These are phyloP conservation scores for Zygosaccharomyces pseudobailii DNA, from an alignment of 1,139 yeast genomes.

Conservation along the genomic window DNA sequence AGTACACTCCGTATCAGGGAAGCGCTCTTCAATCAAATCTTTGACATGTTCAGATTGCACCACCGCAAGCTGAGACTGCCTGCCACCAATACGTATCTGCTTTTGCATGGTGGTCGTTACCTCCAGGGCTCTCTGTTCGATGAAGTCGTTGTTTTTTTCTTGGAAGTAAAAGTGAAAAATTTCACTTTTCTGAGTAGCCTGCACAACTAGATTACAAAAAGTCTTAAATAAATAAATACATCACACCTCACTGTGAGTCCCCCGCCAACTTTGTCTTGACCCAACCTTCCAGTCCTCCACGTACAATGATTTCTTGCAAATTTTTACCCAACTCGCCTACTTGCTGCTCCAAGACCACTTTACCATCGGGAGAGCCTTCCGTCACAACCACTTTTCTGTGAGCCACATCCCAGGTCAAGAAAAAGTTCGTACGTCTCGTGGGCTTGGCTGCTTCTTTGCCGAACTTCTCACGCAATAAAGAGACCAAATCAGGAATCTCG, in stretches of 20 bases:
- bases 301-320: conserved; percentile 91
- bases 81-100: conserved; percentile 62
- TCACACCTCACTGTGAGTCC: not conserved
- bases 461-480: conserved; percentile 68
- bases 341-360: conserved; percentile 66
- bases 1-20: conserved; percentile 61
- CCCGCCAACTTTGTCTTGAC: conserved; percentile 38
- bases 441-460: conserved; percentile 52
- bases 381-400: conserved; percentile 72
- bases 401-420: conserved; percentile 88
- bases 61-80: conserved; percentile 83
- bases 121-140: not conserved
- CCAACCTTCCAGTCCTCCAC: conserved; percentile 99
- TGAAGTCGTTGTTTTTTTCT: not conserved
- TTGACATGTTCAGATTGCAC: conserved; percentile 78
- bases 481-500: conserved; percentile 84
- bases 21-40: conserved; percentile 49
- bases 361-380: conserved; percentile 52
- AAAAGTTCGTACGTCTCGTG: conserved; percentile 94
- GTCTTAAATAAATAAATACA: conserved; percentile 16
- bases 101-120: conserved; percentile 6
- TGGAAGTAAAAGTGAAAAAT: not conserved
- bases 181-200: not conserved
- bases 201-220: not conserved
- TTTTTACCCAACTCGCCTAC: conserved; percentile 96